Evolutionary conservation across 257 asterid species (phyloP).

Genomic region (Nemophila menziesii): DNA sequence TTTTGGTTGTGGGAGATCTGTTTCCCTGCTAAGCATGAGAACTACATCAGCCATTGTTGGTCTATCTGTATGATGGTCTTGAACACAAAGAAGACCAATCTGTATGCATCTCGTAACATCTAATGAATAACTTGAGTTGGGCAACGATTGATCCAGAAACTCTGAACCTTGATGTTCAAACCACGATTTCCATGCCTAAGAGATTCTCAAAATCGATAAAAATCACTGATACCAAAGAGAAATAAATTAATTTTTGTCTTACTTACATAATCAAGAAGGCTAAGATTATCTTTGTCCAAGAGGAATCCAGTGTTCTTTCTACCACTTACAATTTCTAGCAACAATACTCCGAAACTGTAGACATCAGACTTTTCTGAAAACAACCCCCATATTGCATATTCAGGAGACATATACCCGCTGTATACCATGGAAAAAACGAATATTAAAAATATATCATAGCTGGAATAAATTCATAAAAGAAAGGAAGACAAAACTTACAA

Average conservation of each 20-base stretch:
- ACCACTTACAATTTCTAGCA: slow-evolving; percentile 29
- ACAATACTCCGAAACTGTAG: slow-evolving; percentile 26
- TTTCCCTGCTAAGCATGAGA: slow-evolving; percentile 21
- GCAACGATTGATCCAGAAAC: slow-evolving; percentile 30
- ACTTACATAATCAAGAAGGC: slow-evolving; percentile 21
- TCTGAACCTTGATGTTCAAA: slow-evolving; percentile 24
- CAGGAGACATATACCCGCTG: slow-evolving; percentile 36
- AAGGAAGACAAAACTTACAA: too few species aligned
- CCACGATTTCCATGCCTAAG: slow-evolving; percentile 61
- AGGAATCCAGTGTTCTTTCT: slow-evolving; percentile 17
- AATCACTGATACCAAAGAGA: neutral
- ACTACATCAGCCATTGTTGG: slow-evolving; percentile 35
- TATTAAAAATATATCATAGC: too few species aligned
- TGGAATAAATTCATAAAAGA: too few species aligned
- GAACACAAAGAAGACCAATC: slow-evolving; percentile 45
- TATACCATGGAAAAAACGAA: too few species aligned
- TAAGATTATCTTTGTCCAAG: slow-evolving; percentile 12
- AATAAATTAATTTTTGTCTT: neutral
- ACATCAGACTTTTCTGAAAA: slow-evolving; percentile 31
- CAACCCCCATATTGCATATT: slow-evolving; percentile 24
- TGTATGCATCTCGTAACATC: slow-evolving; percentile 41
- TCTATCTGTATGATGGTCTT: slow-evolving; percentile 34
- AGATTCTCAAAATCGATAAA: neutral
- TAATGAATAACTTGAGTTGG: slow-evolving; percentile 2
- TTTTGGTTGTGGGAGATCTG: slow-evolving; percentile 12